A percentile compares a stretch with the other conserved stretches of the same genome.
These are phyloP conservation scores for Amanita pseudoporphyria DNA, from an alignment of 768 basidiomycete genomes.

Conservation along the genomic window DNA sequence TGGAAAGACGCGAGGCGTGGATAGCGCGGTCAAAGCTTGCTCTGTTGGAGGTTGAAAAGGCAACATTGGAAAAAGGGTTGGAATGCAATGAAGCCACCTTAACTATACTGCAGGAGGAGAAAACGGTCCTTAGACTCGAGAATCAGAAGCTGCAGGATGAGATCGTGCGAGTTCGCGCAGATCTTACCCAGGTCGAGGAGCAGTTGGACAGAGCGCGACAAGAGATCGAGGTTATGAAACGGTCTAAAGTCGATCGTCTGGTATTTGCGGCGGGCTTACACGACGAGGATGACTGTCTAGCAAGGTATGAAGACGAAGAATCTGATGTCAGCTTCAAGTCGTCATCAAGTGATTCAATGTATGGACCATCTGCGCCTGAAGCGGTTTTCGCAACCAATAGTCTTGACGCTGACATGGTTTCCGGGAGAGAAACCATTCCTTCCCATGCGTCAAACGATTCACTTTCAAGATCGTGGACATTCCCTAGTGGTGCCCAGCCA, in stretches of 20 bases:
- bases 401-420: not conserved
- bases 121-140: conserved; percentile 15
- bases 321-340: conserved; percentile 38
- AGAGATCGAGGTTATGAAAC: conserved; percentile 15
- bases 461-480: conserved; percentile 64
- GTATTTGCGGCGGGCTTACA: conserved; percentile 28
- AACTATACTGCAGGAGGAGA: conserved; percentile 19
- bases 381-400: conserved; percentile 16
- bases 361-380: conserved; percentile 31
- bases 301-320: conserved; percentile 64
- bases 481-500: conserved; percentile 35
- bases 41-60: conserved; percentile 59
- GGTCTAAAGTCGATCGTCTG: conserved; percentile 35
- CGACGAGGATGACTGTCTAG: conserved; percentile 24
- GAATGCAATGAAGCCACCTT: conserved; percentile 25
- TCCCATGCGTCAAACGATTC: conserved; percentile 30
- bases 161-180: conserved; percentile 26
- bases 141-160: conserved; percentile 24
- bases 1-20: conserved; percentile 78
- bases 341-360: conserved; percentile 44
- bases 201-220: conserved; percentile 17
- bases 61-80: conserved; percentile 40
- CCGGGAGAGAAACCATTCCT: conserved; percentile 2
- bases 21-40: conserved; percentile 67
- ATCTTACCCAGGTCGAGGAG: conserved; percentile 30